phyloP scores from a whole-genome alignment of 2,329 filamentous ascomycete genomes.

The Fusarium chuoi region DNA sequence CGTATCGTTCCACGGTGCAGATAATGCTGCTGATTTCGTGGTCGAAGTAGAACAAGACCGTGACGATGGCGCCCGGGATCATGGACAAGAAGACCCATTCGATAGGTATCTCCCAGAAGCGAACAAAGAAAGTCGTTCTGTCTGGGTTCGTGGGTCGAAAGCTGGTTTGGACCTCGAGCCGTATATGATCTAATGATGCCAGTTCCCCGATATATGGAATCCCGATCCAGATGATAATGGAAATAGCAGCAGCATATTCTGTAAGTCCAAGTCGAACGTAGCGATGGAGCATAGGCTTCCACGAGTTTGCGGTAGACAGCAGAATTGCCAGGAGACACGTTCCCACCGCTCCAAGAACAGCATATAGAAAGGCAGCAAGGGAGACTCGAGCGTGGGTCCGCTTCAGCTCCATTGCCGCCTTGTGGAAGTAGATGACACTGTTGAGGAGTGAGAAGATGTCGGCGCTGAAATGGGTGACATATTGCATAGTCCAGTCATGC shows the following conservation, averaged over 20 bases:
- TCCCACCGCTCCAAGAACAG: constrained; percentile 70
- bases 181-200: constrained; percentile 66
- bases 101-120: constrained; percentile 70
- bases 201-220: constrained; percentile 71
- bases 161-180: constrained; percentile 63
- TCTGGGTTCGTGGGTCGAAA: constrained; percentile 68
- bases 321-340: constrained; percentile 72
- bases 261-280: constrained; percentile 69
- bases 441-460: constrained; percentile 75
- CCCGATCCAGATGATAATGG: constrained; percentile 72
- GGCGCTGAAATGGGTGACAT: constrained; percentile 73
- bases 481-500: constrained; percentile 76
- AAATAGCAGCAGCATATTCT: constrained; percentile 74
- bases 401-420: constrained; percentile 71
- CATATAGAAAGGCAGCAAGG: constrained; percentile 72
- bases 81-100: constrained; percentile 70
- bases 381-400: constrained; percentile 66
- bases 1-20: constrained; percentile 70
- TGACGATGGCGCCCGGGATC: constrained; percentile 71
- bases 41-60: constrained; percentile 75
- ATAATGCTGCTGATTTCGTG: constrained; percentile 77
- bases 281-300: constrained; percentile 69
- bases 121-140: constrained; percentile 66
- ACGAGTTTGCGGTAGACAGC: constrained; percentile 69
- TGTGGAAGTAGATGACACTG: constrained; percentile 75